These are phyloP conservation scores for Paramyrothecium sp. DNA, from an alignment of 2,329 filamentous ascomycete species.

Conservation along the genomic window DNA sequence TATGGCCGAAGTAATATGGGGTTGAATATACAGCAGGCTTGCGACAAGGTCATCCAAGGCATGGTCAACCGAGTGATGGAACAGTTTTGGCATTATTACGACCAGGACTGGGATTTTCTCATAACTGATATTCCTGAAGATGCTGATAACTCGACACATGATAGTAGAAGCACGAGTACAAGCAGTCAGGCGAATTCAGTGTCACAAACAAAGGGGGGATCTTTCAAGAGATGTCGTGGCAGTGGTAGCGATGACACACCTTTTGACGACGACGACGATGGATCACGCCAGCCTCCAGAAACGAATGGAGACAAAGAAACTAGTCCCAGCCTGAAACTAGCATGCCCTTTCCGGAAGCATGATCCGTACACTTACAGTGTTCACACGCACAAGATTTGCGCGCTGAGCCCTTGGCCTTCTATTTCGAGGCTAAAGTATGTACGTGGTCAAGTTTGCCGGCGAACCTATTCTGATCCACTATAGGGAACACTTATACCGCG, in stretches of 20 bases:
- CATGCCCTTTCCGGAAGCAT: background rate
- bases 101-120: background rate
- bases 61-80: background rate
- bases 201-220: background rate
- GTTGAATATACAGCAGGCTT: background rate
- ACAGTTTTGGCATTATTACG: background rate
- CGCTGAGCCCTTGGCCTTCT: background rate
- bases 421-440: background rate
- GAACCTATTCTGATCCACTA: background rate
- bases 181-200: background rate
- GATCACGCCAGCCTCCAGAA: background rate
- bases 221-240: background rate
- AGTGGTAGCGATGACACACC: background rate
- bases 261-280: background rate
- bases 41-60: background rate
- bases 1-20: background rate
- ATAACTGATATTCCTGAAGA: background rate
- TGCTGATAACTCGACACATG: background rate
- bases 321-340: background rate
- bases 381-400: background rate
- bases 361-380: background rate
- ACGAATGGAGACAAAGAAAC: background rate
- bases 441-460: background rate
- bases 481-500: background rate
- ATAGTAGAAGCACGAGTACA: background rate